These are phyloP conservation scores for Ogataea paradorogensis DNA, from an alignment of 805 yeast species.

Conservation along the genomic window DNA sequence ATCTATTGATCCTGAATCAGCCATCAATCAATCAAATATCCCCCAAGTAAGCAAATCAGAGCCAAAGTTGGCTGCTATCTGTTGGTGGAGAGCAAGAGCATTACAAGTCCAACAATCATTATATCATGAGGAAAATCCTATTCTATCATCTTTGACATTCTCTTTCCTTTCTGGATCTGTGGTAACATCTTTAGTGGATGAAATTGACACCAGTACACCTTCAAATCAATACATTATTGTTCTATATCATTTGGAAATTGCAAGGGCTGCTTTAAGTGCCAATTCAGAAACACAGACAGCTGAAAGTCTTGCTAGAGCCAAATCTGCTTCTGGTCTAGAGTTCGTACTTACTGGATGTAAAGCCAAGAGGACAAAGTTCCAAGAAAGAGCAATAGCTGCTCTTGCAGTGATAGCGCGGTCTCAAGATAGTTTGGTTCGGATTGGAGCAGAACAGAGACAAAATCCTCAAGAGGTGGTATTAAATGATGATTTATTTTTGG, in stretches of 20 bases:
- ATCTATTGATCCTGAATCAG: conserved; percentile 19
- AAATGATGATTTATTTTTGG: conserved; percentile 75
- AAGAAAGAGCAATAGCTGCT: conserved; percentile 65
- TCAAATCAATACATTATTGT: conserved; percentile 38
- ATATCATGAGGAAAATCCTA: conserved; percentile 54
- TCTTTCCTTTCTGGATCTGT: conserved; percentile 36
- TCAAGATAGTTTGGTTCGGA: conserved; percentile 25
- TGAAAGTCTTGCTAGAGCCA: conserved; percentile 54
- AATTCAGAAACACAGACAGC: conserved; percentile 60
- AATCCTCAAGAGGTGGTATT: conserved; percentile 58
- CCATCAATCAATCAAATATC: conserved; percentile 22
- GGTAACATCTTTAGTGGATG: conserved; percentile 33
- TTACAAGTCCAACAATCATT: conserved; percentile 61
- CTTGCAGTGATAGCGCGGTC: conserved; percentile 73
- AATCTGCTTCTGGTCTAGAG: conserved; percentile 55
- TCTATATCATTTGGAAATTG: conserved; percentile 60
- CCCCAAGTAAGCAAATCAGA: conserved; percentile 15
- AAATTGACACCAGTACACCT: conserved; percentile 31
- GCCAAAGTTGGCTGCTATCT: conserved; percentile 44
- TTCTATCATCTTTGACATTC: conserved; percentile 42
- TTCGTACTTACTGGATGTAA: conserved; percentile 81
- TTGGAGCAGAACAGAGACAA: conserved; percentile 20
- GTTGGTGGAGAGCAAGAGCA: conserved; percentile 78
- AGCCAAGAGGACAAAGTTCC: conserved; percentile 85
- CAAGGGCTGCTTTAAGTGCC: conserved; percentile 61